Evolutionary conservation across 129 eudicot species (phyloP), one percentile per base, ranked within the genome.

Genomic region (Flaveria sonorensis): DNA sequence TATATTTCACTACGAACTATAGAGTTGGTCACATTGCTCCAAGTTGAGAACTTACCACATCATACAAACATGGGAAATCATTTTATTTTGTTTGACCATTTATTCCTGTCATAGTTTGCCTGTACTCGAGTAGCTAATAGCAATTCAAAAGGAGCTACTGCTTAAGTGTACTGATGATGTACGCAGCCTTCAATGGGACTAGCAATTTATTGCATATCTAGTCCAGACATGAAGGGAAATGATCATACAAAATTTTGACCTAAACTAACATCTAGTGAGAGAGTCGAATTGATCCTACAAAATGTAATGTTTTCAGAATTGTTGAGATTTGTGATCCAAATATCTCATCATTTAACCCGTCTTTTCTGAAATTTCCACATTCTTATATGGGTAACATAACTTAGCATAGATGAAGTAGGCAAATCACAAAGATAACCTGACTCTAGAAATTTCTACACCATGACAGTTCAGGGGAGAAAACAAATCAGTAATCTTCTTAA

Each of bases 391-490:
- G 19, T 4, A 36, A 28, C 43, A 14, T 7, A 50, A 51, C 28
- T 24, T 32, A 18, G 67, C 40, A 56, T 43, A 13, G 15, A 12
- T 56, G 68, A 32, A 39, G 50, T 73, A 36, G 67, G 68, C 23
- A n/a, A 71, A 51, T 30, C 65, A 72, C 48, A 10, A 18, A 28
- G 64, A 71, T n/a, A 26, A 51, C 40, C 14, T 21, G 20, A 51
- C 53, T 56, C 12, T 23, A 42, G 39, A 57, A 11, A 56, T 7
- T 19, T 13, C 43, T 21, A 73, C 23, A 57, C 16, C 19, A 55
- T 57, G 53, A 74, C 68, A 59, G 46, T 26, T 43, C 70, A 60
- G 70, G 32, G 16, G 13, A 59, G 77, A 26, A 73, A 40, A 40
- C 57, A 73, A 24, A 43, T 46, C 32, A 66, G 50, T 39, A 2